A percentile compares a stretch with the other conserved stretches of the same genome.
Conservation (phyloP, 2,329 filamentous ascomycete genomes). For the Botryotinia narcissicola region DNA sequence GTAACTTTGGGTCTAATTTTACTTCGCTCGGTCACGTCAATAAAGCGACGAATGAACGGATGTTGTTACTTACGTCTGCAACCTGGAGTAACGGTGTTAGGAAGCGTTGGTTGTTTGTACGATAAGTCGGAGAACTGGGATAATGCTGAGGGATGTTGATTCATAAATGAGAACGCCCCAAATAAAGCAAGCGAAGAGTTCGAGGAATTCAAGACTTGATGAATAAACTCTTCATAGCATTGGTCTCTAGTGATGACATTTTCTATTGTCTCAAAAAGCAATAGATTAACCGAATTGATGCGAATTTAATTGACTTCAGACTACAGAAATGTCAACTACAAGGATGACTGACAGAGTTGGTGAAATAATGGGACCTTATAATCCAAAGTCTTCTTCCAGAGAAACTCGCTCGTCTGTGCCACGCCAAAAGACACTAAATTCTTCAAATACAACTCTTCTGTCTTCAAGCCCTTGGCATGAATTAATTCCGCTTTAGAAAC, state of each 20-base stretch:
- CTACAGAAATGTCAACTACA: neutral
- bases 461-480: neutral
- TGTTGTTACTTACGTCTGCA: neutral
- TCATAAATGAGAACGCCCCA: neutral
- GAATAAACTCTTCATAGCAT: neutral
- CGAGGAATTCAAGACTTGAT: neutral
- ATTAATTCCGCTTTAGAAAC: slow-evolving; percentile 3
- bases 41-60: neutral
- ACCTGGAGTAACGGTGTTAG: neutral
- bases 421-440: neutral
- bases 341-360: neutral
- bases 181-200: neutral
- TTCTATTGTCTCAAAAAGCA: neutral
- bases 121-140: neutral
- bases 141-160: neutral
- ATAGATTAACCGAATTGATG: neutral
- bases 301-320: neutral
- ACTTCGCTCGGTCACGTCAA: neutral
- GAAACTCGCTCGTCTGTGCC: neutral
- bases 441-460: neutral
- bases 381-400: neutral
- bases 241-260: neutral
- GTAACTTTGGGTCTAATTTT: neutral
- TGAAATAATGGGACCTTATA: neutral
- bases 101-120: neutral